A percentile compares a stretch with the other conserved stretches of the same genome.
phyloP scores from a whole-genome alignment of 331 rosid genomes.

The Prunus yedoensis region DNA sequence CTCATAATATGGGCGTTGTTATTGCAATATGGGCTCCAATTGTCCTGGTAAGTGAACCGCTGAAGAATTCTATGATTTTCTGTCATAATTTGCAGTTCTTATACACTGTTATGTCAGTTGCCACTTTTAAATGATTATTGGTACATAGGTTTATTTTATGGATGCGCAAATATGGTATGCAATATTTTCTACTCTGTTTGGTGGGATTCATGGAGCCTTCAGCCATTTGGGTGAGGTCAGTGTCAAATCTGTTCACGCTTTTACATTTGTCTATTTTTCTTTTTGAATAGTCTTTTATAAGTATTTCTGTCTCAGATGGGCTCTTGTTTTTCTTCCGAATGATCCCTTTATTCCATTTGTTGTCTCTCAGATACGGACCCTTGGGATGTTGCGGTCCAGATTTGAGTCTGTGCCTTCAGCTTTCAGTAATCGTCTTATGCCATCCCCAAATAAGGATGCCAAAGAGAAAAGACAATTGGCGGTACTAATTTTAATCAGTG shows the following conservation, averaged over 20 bases:
- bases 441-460: conserved; percentile 36
- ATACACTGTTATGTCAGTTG: conserved; percentile 5
- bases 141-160: conserved; percentile 86
- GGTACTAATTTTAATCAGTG: conserved; percentile 8
- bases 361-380: conserved; percentile 83
- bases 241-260: conserved; percentile 17
- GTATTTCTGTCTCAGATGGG: conserved; percentile 3
- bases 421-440: conserved; percentile 67
- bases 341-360: conserved; percentile 28
- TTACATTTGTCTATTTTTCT: background rate
- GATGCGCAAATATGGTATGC: conserved; percentile 99
- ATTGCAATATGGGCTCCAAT: conserved; percentile 97
- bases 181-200: conserved; percentile 85
- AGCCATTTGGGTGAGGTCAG: conserved; percentile 99
- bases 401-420: conserved; percentile 78
- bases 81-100: conserved; percentile 19
- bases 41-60: conserved; percentile 65
- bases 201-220: conserved; percentile 95
- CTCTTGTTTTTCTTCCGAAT: conserved; percentile 22
- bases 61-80: conserved; percentile 9
- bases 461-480: conserved; percentile 31
- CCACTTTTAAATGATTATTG: conserved; percentile 25
- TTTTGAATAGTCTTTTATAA: background rate
- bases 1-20: conserved; percentile 57
- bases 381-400: conserved; percentile 97